Evolutionary conservation across 192 early-diverging fungal species (phyloP).

Genomic region (Entomortierella lignicola): DNA sequence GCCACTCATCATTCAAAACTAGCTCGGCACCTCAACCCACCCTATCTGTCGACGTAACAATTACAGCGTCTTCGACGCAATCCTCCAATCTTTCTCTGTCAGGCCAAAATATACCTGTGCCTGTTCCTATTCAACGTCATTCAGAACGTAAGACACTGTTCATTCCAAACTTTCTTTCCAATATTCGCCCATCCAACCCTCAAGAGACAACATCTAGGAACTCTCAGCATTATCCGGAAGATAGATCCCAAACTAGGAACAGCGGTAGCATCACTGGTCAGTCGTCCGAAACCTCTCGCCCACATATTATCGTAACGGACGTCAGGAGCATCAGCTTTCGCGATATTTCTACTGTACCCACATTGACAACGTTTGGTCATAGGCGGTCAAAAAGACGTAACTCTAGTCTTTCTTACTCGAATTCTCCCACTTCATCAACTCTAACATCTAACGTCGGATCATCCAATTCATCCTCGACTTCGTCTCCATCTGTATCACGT

Average conservation of each 20-base stretch:
- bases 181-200: neutral
- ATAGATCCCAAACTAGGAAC: neutral
- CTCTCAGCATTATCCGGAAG: neutral
- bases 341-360: slow-evolving; percentile 48
- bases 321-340: slow-evolving; percentile 46
- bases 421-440: slow-evolving; percentile 2
- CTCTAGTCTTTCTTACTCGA: slow-evolving; percentile 13
- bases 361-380: slow-evolving; percentile 18
- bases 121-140: neutral
- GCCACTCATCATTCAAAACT: neutral
- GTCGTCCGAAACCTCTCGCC: neutral
- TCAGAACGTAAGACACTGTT: neutral
- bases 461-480: slow-evolving; percentile 6
- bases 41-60: neutral
- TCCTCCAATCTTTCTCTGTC: neutral
- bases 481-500: slow-evolving; percentile 11
- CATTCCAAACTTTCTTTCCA: slow-evolving; percentile 15
- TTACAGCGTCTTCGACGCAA: neutral
- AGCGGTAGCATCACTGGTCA: slow-evolving; percentile 3
- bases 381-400: slow-evolving; percentile 35
- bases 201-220: neutral
- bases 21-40: neutral
- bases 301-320: slow-evolving; percentile 40
- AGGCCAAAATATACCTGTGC: neutral
- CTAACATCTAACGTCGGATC: neutral